Percentiles rank a stretch among this genome's conserved stretches.
Evolutionary conservation across 768 basidiomycete genomes (phyloP).

Genomic region (Hirschioporus abietinus): DNA sequence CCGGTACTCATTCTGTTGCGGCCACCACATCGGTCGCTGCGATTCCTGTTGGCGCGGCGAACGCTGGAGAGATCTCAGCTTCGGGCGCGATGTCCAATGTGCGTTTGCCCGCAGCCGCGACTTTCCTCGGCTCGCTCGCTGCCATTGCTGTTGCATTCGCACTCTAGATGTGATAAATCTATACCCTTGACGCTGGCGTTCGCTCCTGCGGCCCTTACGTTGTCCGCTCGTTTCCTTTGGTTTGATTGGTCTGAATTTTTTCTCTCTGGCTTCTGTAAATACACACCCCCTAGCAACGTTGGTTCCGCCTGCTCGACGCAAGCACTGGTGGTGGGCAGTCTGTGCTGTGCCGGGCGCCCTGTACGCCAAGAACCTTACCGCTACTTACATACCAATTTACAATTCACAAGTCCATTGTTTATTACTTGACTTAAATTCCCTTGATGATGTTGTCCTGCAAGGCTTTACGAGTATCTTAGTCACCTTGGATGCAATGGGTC

Average conservation of each 20-base stretch:
- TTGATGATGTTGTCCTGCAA: background rate
- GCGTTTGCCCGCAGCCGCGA: conserved; percentile 16
- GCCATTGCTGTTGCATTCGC: conserved; percentile 17
- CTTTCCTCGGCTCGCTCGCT: conserved; percentile 15
- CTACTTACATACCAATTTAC: background rate
- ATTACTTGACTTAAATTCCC: background rate
- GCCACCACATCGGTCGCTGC: conserved; percentile 9
- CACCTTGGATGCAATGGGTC: background rate
- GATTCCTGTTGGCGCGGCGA: conserved; percentile 28
- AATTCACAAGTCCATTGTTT: background rate
- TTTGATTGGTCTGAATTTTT: background rate
- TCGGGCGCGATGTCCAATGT: conserved; percentile 22
- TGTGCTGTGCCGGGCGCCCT: background rate
- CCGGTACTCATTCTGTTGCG: background rate
- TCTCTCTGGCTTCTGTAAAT: background rate
- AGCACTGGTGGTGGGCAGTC: background rate
- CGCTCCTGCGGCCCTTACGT: background rate
- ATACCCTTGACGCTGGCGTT: conserved; percentile 3
- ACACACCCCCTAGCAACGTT: background rate
- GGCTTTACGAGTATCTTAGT: conserved; percentile 1
- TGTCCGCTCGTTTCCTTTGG: conserved; percentile 2
- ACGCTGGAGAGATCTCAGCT: conserved; percentile 21
- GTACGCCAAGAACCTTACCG: background rate
- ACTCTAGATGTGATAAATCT: conserved; percentile 4
- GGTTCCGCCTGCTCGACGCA: conserved; percentile 5